Evolutionary conservation across 2,329 filamentous ascomycete genomes (phyloP), one percentile per base, ranked within the genome.

Genomic region (Exophiala dermatitidis): DNA sequence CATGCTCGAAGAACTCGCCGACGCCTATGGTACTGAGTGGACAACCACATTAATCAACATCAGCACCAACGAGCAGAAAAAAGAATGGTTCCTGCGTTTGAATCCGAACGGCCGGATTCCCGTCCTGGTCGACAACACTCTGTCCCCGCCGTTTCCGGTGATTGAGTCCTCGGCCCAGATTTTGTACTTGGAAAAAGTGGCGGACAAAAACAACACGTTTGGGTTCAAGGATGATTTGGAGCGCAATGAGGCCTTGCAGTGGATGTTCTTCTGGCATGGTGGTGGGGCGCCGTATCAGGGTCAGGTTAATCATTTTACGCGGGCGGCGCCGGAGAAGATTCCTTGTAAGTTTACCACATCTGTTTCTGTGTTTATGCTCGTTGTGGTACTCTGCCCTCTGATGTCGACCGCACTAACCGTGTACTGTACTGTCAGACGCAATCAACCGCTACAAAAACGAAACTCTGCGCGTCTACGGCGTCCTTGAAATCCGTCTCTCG

Each of bases 131-230:
- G 76, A 79, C 65, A 76, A 78, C 63, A 72, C 66, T 28, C 66
- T 73, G 57, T 67, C 60, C 5, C 73, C 74, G 7, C 77, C 76
- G 1, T 78, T 78, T 64, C 62, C 76, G 1, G 72, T 79, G 32
- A 72, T 77, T 63, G 77, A 80, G 63, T 78, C 77, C 0, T 76
- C 72, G 1, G 77, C 77, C 8, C 71, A 77, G 59, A 66, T 80
- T 8, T 67, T 79, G 49, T 80, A 80, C 60, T 70, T 80, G n/a
- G 62, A 76, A 4, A 75, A 77, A 54, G 63, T 69, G 32, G 68
- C 65, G 52, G 77, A 80, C 64, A 74, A 71, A 55, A 65, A 79
- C 4, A 67, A 77, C 59, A 66, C 64, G 3, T 79, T 80, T 60
- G 72, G 74, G 12, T 81, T 80, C 68, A 71, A 71, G 44, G 72